Evolutionary conservation across 2,329 filamentous ascomycete genomes (phyloP).

Genomic region (Cladophialophora immunda): DNA sequence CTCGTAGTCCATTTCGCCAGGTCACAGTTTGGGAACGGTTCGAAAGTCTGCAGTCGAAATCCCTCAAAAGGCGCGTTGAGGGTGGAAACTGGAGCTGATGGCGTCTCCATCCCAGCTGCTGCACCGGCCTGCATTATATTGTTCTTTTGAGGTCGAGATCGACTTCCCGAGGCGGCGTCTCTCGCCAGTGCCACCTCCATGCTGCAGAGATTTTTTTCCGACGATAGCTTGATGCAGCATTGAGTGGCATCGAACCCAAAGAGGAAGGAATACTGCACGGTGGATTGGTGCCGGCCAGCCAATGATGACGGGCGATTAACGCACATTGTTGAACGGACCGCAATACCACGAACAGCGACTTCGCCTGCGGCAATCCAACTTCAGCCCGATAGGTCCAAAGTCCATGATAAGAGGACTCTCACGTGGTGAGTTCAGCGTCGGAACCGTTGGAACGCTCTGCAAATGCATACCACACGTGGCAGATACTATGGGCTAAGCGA

Average conservation of each 20-base stretch:
- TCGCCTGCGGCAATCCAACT: conserved; percentile 13
- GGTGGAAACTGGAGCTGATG: not conserved
- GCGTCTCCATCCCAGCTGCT: conserved; percentile 1
- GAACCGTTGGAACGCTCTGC: not conserved
- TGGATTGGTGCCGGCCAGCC: not conserved
- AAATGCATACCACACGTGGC: conserved; percentile 22
- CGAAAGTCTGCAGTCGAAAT: not conserved
- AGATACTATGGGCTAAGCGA: not conserved
- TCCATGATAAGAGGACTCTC: conserved; percentile 10
- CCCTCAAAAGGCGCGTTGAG: not conserved
- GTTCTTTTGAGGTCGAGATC: conserved; percentile 1
- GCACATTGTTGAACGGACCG: conserved; percentile 8
- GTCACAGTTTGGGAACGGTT: not conserved
- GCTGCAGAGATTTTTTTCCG: not conserved
- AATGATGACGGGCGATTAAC: not conserved
- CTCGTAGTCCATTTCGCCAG: conserved; percentile 13
- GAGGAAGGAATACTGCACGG: conserved; percentile 11
- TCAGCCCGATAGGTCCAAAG: not conserved
- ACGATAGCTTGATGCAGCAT: conserved; percentile 17
- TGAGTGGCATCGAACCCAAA: not conserved
- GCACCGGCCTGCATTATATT: conserved; percentile 17
- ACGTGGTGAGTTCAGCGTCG: not conserved
- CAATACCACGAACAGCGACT: conserved; percentile 11
- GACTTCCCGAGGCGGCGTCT: not conserved
- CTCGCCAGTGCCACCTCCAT: conserved; percentile 4